Base-by-base conservation (phyloP, 2,329 filamentous ascomycete genomes). In the Metarhizium humberi region DNA sequence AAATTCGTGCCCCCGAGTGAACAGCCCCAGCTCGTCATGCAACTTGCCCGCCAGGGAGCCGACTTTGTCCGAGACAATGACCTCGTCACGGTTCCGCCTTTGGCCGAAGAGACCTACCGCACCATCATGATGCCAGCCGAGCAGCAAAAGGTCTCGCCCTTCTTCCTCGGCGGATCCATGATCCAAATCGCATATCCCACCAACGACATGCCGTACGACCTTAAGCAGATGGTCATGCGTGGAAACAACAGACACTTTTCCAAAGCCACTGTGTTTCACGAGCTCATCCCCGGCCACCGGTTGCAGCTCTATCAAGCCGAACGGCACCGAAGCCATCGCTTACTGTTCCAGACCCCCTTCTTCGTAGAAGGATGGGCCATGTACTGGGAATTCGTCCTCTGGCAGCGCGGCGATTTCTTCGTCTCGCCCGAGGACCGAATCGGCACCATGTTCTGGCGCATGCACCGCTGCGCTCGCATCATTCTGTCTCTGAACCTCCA, bases 301-400 rank as follows among this genome's bases (percentile, higher is more conserved):
- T 68, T 82, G 32, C 80, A 84, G 62, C 65, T 76, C 16, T 75
- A 77, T 64, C 71, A 78, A 61, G 75, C 72, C 16, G 65, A 69
- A 14, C 73, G 80, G 6, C 64, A 74, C 56, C 72, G 71, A 18
- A 72, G 74, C 3, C 78, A 84, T 63, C 74, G 80, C 5, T 64
- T 65, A 20, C 61, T 82, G 6, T 84, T 84, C 64, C 65, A 69
- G 34, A 84, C 80, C 1, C 78, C 80, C 0, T 84, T 84, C 61
- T 82, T 75, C 68, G 75, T 80, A 42, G 81, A 84, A 64, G 81
- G 81, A 18, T 84, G 80, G 80, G 77, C 80, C 10, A 73, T 82
- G 59, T 84, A 84, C 63, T 84, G 80, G 80, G 81, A 84, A 66
- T 70, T 82, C 60, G 63, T 81, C 18, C 70, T 85, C 16, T 85